Base-by-base conservation (phyloP, 768 basidiomycete genomes). In the Mycena rebaudengoi region DNA sequence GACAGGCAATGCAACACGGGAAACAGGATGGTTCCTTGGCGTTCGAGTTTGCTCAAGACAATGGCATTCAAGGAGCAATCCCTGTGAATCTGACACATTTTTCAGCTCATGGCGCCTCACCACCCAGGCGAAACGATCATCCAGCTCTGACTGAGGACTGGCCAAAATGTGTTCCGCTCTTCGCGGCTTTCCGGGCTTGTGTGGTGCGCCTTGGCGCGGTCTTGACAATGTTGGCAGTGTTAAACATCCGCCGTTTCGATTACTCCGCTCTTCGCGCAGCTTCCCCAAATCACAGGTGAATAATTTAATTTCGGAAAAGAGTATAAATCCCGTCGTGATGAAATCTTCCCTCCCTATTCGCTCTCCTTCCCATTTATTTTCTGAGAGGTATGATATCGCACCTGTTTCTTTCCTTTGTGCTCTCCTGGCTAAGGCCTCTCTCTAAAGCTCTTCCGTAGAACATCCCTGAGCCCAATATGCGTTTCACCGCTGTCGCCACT, bases 381-480 rank as follows among this genome's bases (percentile, higher is more conserved):
- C 23, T 43, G 28, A 41, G 28, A 54, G 28, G 52, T 54, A 54
- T 30, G 40, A 54, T 28, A 30, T 16, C 33, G 13, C 52, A 16
- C 18, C 39, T 54, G 37, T 43, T 30, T 54, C 40, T 54, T 54
- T 40, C 52, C n/a, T n/a, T n/a, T 43, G 43, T 16, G 40, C 5
- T 43, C 52, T 54, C 35, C 35, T 37, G 35, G 18, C 35, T 10
- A 37, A 37, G 18, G 51, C 37, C 51, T 52, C 52, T 54, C n/a
- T n/a, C 40, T 41, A 32, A 54, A 4, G 37, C 52, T 54, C 52
- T 20, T 52, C 37, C 51, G 7, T 54, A 54, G 52, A 37, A 52
- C 52, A 8, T 54, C 52, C 52, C 20, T 54, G 37, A 54, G 28
- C 52, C 12, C 40, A 54, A 54, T 54, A 57, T 57, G 55, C 53